These are phyloP conservation scores for Sporothrix pseudoabietina DNA, from an alignment of 2,329 filamentous ascomycete species.

Conservation along the genomic window DNA sequence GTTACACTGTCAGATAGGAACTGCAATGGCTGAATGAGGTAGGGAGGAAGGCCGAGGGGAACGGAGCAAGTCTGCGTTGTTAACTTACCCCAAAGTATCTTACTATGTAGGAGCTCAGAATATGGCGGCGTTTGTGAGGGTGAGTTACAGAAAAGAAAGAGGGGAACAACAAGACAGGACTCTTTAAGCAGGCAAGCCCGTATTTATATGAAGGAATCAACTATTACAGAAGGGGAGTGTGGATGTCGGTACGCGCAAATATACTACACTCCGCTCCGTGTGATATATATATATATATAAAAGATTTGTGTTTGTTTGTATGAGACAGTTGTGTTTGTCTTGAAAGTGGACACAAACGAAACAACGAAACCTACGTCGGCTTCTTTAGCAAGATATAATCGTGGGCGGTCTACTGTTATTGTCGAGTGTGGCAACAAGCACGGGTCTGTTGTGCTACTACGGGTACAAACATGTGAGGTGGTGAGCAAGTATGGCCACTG, in stretches of 20 bases:
- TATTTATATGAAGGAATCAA: neutral
- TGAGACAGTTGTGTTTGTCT: too few relatives aligned
- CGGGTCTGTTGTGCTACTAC: neutral
- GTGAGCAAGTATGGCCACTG: too few relatives aligned
- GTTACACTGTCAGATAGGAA: too few relatives aligned
- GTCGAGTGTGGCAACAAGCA: conserved; percentile 4
- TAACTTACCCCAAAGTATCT: too few relatives aligned
- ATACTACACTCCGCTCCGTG: neutral
- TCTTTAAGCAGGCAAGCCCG: neutral
- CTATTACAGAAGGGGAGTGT: neutral
- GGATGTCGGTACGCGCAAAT: neutral
- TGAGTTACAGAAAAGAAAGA: neutral
- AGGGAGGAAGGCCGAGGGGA: too few relatives aligned
- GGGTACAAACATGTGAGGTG: conserved; percentile 4
- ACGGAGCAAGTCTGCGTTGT: too few relatives aligned
- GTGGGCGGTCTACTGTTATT: neutral
- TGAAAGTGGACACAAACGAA: too few relatives aligned
- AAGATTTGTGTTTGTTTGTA: neutral
- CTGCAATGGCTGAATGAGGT: too few relatives aligned
- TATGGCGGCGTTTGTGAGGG: neutral
- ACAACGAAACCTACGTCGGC: neutral
- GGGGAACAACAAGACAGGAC: neutral
- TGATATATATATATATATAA: too few relatives aligned
- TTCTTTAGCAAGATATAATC: neutral
- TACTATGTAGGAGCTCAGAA: too few relatives aligned